Evolutionary conservation across 2,329 filamentous ascomycete species (phyloP), one percentile per base, ranked within the genome.

Genomic region (Fusarium phyllophilum): DNA sequence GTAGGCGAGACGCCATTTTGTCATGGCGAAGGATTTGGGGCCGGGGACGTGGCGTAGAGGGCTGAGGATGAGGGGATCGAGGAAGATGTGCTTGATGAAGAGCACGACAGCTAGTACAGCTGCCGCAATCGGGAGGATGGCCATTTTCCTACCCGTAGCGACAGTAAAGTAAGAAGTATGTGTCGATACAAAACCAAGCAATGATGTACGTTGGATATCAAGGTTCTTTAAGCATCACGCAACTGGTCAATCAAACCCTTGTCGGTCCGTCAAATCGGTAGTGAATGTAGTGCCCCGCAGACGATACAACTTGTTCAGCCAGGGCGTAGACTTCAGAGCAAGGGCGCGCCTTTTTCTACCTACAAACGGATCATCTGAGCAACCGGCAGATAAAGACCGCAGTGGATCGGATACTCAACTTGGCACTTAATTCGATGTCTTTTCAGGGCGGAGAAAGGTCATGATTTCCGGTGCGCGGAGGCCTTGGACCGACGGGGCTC

Each of bases 1-100:
- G 52, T 79, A 79, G 0, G 84, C 84, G 1, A 87, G 82, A 6
- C 84, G 81, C 84, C 84, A 86, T 75, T 82, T 83, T 1, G 84
- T 84, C 6, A 83, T 55, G 1, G 83, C 83, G 65, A 82, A 87
- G 3, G 77, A 14, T 39, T 79, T 83, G 82, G 84, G 10, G 83
- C 85, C 8, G 81, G 84, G 24, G 12, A 71, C 29, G 10, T 42
- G 26, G 8, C 49, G 58, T 1, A 71, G 51, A 5, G 67, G 67
- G 7, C 67, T 71, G 1, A 71, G 45, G 45, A 67, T 39, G 24
- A 71, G 46, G 4, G 68, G 68, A 8, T 71, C 67, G 8, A 71
- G 26, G 8, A 71, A 38, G 14, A 67, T 36, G 29, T 71, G 54
- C 29, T 62, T 67, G 22, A 71, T 6, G 26, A 70, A 41, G 26